Base-by-base conservation (phyloP, 352 stramenopile species). In the Globisporangium carolinianum region DNA sequence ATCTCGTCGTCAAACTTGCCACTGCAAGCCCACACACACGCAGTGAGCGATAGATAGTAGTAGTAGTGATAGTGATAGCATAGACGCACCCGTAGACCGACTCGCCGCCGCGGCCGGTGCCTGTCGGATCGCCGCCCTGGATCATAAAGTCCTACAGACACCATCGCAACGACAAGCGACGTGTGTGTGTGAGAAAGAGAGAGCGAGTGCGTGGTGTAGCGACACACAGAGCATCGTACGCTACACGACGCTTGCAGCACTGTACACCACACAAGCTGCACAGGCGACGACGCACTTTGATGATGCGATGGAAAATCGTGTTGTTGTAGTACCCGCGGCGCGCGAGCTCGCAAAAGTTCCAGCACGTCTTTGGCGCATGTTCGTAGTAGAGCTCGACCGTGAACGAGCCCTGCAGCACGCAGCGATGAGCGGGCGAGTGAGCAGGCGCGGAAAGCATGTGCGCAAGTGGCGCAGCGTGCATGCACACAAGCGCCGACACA, bases 1-100 rank as follows among this genome's bases (percentile, higher is more conserved):
- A 98, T 96, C 58, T 98, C 94, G 55, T 98, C 94, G 38, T 97
- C 89, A 65, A 98, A 98, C 38, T 97, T 97, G 24, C 75, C 89
- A 8, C 85, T 94, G 24, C 38, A 8, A 60, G 24, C 24, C 24
- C 1, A 9, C 61, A 4, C 51, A n/a, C 36, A 24, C 18, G 8
- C 37, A 17, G 6, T 46, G 42, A 46, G 42, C 42, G 42, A 2
- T 46, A 3, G 18, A 8, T 24, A 24, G 24, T 24, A 24, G 24
- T 24, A 24, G 24, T 24, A 24, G 24, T 24, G 24, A 24, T 24
- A 24, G 24, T 24, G 24, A 24, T 24, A 24, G 24, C 24, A 24
- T 24, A 24, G 32, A 37, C 52, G 37, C 62, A 94, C 73, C 94
- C 94, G 61, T 94, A 98, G 52, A 97, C 83, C 14, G 85, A 97